Evolutionary conservation across 139 green algal species (phyloP), one percentile per base, ranked within the genome.

Genomic region (Volvox reticuliferus): DNA sequence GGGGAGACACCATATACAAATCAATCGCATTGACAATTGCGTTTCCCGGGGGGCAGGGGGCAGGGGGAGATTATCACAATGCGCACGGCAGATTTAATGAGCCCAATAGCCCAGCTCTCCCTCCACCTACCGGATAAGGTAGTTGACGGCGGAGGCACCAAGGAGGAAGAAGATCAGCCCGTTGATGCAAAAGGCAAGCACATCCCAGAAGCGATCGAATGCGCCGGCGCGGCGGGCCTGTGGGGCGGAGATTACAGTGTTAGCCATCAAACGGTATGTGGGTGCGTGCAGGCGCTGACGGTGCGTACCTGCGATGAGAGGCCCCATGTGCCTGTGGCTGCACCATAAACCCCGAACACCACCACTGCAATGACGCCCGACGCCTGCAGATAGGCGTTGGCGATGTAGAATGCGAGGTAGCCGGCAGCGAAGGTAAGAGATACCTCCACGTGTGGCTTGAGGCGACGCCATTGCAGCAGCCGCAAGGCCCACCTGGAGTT

Each of bases 141-240:
- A 99, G 92, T 99, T 99, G 76, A 97, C 92, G 16, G 93, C 93
- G 0, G 93, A 93, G 0, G 95, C 93, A 16, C 97, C 97, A 24
- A 96, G 92, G 65, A 96, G 98, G 93, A 99, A 99, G 92, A 99
- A 99, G n/a, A 99, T 94, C 50, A 98, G 93, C 32, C 94, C 89
- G 91, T 96, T 96, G 75, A 92, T 93, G 24, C 71, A 73, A 33
- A 93, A 94, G 0, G 82, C 44, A 55, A 94, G 36, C 30, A 93
- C 91, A 55, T 93, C 91, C 93, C 91, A 94, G 92, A 94, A 94
- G n/a, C 78, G 82, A 37, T 81, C 86, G 50, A 90, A 90, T 0
- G 71, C 71, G 44, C 73, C 63, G 21, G 65, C 26, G 21, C 44
- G 82, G 1, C 68, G 85, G 17, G 89, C 65, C 68, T 91, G 89